phyloP scores from a whole-genome alignment of 2,329 filamentous ascomycete species.

The Colletotrichum sansevieriae region DNA sequence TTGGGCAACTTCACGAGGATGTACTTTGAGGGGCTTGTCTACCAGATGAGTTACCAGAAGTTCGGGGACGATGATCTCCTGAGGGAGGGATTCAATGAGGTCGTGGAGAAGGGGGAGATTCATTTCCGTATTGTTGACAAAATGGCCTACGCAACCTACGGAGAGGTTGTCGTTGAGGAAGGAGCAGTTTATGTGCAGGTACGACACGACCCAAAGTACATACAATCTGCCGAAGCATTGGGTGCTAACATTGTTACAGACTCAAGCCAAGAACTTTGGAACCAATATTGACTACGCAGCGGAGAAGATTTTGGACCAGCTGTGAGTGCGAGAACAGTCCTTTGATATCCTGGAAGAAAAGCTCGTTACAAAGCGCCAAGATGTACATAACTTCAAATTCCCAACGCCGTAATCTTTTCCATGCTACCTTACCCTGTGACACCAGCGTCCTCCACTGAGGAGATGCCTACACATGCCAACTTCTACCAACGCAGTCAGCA shows the following conservation, averaged over 20 bases:
- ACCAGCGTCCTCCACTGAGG: slow-evolving; percentile 23
- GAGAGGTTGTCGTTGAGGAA: slow-evolving; percentile 62
- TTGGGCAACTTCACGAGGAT: slow-evolving; percentile 55
- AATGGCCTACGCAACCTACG: slow-evolving; percentile 56
- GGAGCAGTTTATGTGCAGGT: slow-evolving; percentile 65
- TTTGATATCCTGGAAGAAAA: too few relatives aligned
- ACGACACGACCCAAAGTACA: slow-evolving; percentile 37
- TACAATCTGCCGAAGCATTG: background rate
- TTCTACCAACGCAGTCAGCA: slow-evolving; percentile 47
- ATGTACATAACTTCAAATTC: too few relatives aligned
- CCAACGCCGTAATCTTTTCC: background rate
- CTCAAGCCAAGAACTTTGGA: slow-evolving; percentile 52
- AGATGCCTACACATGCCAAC: slow-evolving; percentile 27
- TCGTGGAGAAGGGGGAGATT: slow-evolving; percentile 57
- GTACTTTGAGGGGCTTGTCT: slow-evolving; percentile 61
- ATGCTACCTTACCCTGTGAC: slow-evolving; percentile 11
- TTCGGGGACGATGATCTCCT: slow-evolving; percentile 63
- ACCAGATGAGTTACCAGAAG: slow-evolving; percentile 57
- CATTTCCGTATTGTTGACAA: slow-evolving; percentile 62
- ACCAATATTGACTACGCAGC: slow-evolving; percentile 53
- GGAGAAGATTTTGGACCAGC: slow-evolving; percentile 52
- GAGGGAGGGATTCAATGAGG: slow-evolving; percentile 62
- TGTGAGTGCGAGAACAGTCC: slow-evolving; percentile 44
- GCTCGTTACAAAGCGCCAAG: too few relatives aligned
- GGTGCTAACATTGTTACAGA: slow-evolving; percentile 44